Evolutionary conservation across 805 yeast genomes (phyloP).

Genomic region (Scheffersomyces lignosus): DNA sequence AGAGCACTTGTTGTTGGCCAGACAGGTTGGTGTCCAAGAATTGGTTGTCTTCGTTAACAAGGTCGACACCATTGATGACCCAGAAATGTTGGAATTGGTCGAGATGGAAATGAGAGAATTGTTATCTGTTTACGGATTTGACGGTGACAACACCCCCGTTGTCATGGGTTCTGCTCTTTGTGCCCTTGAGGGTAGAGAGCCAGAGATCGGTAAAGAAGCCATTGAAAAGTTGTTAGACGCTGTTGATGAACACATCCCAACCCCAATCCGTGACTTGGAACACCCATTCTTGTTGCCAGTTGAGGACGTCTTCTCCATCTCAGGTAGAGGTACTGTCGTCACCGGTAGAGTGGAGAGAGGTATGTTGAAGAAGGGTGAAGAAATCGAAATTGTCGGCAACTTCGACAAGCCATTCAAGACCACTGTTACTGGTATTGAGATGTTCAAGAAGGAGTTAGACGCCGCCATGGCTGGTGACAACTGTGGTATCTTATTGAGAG

Average conservation of each 20-base stretch:
- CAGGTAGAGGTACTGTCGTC: slow-evolving; percentile 99
- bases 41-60: slow-evolving; percentile 97
- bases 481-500: slow-evolving; percentile 96
- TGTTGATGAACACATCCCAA: slow-evolving; percentile 92
- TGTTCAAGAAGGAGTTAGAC: slow-evolving; percentile 99
- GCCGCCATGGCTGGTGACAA: slow-evolving; percentile 99
- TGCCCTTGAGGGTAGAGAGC: slow-evolving; percentile 84
- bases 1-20: slow-evolving; percentile 96
- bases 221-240: slow-evolving; percentile 83
- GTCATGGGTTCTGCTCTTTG: slow-evolving; percentile 98
- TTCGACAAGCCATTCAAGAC: slow-evolving; percentile 86
- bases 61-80: slow-evolving; percentile 96
- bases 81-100: slow-evolving; percentile 98
- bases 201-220: slow-evolving; percentile 90
- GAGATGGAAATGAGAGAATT: slow-evolving; percentile 99
- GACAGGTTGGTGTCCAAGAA: slow-evolving; percentile 99
- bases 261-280: slow-evolving; percentile 94
- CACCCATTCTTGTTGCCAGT: slow-evolving; percentile 96
- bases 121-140: slow-evolving; percentile 86
- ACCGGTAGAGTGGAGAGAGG: slow-evolving; percentile 99
- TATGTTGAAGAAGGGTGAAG: slow-evolving; percentile 95
- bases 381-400: slow-evolving; percentile 94
- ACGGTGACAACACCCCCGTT: slow-evolving; percentile 97
- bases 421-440: slow-evolving; percentile 97
- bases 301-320: slow-evolving; percentile 95